Evolutionary conservation across 371 early-diverging fungal species (phyloP).

Genomic region (Mucor ambiguus): DNA sequence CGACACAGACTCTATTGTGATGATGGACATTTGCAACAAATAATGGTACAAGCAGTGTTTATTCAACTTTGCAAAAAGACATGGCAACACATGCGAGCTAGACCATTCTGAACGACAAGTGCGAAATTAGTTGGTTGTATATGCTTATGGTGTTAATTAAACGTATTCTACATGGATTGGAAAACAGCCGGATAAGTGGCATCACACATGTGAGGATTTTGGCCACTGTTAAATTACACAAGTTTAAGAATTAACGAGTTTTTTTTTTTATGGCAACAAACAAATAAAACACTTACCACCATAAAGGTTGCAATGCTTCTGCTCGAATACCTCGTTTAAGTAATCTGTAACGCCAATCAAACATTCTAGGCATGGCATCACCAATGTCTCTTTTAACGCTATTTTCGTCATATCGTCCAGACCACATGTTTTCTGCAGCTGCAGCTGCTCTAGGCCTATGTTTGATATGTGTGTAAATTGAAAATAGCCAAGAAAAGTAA

Average conservation of each 20-base stretch:
- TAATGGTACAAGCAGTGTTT: neutral
- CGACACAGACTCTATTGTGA: neutral
- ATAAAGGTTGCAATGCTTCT: conserved; percentile 76
- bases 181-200: conserved; percentile 20
- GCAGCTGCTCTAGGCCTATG: conserved; percentile 47
- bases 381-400: conserved; percentile 58
- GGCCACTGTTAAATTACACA: conserved; percentile 25
- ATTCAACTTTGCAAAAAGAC: neutral
- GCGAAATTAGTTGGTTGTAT: neutral
- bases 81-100: neutral
- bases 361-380: conserved; percentile 70
- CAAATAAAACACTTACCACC: conserved; percentile 58
- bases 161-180: neutral
- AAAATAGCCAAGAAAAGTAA: neutral
- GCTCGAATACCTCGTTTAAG: conserved; percentile 68
- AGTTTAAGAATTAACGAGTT: neutral
- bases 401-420: conserved; percentile 61
- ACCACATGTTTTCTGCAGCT: conserved; percentile 76
- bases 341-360: conserved; percentile 75
- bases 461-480: neutral
- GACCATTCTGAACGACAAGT: neutral
- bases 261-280: neutral
- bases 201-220: conserved; percentile 48
- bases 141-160: neutral
- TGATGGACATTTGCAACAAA: neutral